Evolutionary conservation across 139 green algal species (phyloP), one percentile per base, ranked within the genome.

Genomic region (Chlorella vulgaris): DNA sequence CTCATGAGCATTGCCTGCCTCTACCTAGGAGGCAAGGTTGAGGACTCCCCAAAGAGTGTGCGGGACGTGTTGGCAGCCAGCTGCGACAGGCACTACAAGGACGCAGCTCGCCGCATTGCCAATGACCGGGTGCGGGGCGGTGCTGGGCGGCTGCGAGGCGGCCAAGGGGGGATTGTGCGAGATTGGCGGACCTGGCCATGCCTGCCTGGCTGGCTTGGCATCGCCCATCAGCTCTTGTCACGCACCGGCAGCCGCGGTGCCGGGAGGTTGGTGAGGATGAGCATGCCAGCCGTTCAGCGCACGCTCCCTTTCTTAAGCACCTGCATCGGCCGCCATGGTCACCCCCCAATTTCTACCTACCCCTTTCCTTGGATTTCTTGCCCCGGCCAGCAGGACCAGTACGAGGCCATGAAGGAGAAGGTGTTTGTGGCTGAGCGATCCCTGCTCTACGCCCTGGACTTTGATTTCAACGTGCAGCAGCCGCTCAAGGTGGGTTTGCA

Each of bases 21-120:
- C 55, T 96, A 95, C 86, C 88, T 98, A 51, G 95, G 86, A 0
- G 88, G 90, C 55, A 98, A 98, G 87, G 89, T 98, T 68, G 88
- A 94, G 80, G 94, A 98, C 83, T 88, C 47, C 19, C 95, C 94
- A 3, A 93, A 94, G 81, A 77, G 77, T 22, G 81, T 97, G 21
- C 73, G 62, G 0, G 90, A 95, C 36, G 88, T 98, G 38, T 61
- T 95, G 21, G 35, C 51, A 3, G 69, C 71, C 26, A 74, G 53
- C 7, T 67, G 74, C n/a, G 42, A 78, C 70, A 36, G 38, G 68
- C 73, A 68, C 39, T 81, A 70, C 65, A 19, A 35, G 15, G 63
- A 66, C 28, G 10, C 33, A 2, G 76, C 42, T 5, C 42, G 10
- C 2, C 76, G 61, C 47, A 3, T 60, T 5, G 29, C 31, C 28